Conservation (phyloP, 2,329 filamentous ascomycete genomes). For the Microsporum canis region DNA sequence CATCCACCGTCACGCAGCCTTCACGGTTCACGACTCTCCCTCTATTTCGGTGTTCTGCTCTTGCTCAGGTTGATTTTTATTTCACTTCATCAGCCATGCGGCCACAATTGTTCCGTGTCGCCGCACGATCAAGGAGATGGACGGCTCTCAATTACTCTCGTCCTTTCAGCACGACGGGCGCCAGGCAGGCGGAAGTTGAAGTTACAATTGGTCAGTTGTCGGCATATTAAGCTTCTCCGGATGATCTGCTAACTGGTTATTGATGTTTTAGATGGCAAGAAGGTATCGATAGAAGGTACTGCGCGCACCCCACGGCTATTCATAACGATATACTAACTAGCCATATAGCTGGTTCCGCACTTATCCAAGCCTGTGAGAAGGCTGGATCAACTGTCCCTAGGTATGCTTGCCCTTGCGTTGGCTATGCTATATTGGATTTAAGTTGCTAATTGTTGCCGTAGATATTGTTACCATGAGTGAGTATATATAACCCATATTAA, state of each 20-base stretch:
- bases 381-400: slow-evolving; percentile 80
- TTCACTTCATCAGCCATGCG: slow-evolving; percentile 44
- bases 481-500: slow-evolving; percentile 23
- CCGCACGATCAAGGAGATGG: slow-evolving; percentile 45
- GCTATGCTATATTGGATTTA: neutral
- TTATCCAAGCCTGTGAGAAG: slow-evolving; percentile 99
- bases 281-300: slow-evolving; percentile 91
- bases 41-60: neutral
- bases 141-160: slow-evolving; percentile 51
- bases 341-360: slow-evolving; percentile 70
- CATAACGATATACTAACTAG: slow-evolving; percentile 23
- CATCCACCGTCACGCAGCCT: neutral
- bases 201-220: slow-evolving; percentile 71
- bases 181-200: slow-evolving; percentile 82
- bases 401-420: slow-evolving; percentile 36
- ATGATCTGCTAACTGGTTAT: slow-evolving; percentile 25
- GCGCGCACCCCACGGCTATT: neutral
- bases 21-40: neutral
- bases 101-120: slow-evolving; percentile 52
- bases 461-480: slow-evolving; percentile 99
- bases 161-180: slow-evolving; percentile 69
- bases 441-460: slow-evolving; percentile 32
- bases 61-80: slow-evolving; percentile 12
- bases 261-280: slow-evolving; percentile 68
- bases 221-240: slow-evolving; percentile 18